Base-by-base conservation (phyloP, 2,329 filamentous ascomycete genomes). In the Penicillium sp. region DNA sequence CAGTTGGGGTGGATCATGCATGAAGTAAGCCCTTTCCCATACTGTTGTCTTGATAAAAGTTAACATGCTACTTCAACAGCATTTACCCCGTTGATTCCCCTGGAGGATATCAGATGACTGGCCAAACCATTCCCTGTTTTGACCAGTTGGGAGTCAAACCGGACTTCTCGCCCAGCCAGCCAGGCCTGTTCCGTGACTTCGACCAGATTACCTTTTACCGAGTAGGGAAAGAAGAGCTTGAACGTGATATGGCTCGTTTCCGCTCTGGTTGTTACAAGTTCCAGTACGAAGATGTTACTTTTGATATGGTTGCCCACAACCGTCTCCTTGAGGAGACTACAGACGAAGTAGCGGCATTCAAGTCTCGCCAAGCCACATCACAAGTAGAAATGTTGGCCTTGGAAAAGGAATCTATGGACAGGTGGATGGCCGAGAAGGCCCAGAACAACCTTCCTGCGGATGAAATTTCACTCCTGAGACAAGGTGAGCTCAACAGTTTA, bases 231-330 rank as follows among this genome's bases (percentile, higher is more conserved):
- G 68, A 72, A 13, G 80, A 84, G 58, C 78, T 83, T 35, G 79
- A 82, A 52, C 60, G 67, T 10, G 59, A 80, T 46, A 70, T 83
- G 27, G 73, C 73, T 1, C 65, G 75, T 1, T 85, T 82, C 64
- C 69, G 76, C 25, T 75, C 76, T 16, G 82, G 82, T 0, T 67
- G 74, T 42, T 85, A 83, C 55, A 67, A 78, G 46, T 84, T 80
- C 63, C 68, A 81, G 52, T 79, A 74, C 63, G 76, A 82, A 50
- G 68, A 79, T 1, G 69, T 75, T 0, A 71, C 75, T 23, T 84
- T 84, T 56, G 82, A 84, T 55, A 83, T 85, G 80, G 76, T 68
- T 6, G 76, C 77, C 55, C 81, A 84, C 63, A 83, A 84, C 54
- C 60, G 67, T 49, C 59, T 84, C 46, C 71, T 84, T 10, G 58